Percentiles rank a stretch among this genome's conserved stretches.
phyloP scores from a whole-genome alignment of 495 filamentous ascomycete genomes.

The Penicillium mononematosum region DNA sequence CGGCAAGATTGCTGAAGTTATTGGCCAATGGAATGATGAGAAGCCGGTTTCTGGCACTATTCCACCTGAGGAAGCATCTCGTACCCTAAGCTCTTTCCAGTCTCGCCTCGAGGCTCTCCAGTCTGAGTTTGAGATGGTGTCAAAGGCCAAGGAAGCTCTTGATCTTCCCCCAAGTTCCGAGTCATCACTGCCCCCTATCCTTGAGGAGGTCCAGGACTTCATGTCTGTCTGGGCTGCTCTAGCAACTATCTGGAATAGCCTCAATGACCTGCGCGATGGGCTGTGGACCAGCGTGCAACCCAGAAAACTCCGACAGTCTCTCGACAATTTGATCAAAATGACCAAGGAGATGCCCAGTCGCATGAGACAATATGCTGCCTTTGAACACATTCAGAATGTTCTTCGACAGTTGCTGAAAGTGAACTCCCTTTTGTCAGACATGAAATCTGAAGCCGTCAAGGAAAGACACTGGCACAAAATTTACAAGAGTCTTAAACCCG shows the following conservation, averaged over 20 bases:
- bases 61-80: conserved; percentile 79
- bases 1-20: conserved; percentile 81
- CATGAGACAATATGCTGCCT: conserved; percentile 98
- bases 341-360: conserved; percentile 99
- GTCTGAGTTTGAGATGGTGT: conserved; percentile 88
- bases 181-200: conserved; percentile 70
- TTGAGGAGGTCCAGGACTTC: conserved; percentile 98
- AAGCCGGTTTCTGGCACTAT: conserved; percentile 95
- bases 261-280: conserved; percentile 88
- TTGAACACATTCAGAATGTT: conserved; percentile 92
- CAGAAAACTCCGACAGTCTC: conserved; percentile 79
- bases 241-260: conserved; percentile 92
- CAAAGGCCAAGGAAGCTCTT: conserved; percentile 92
- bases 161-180: conserved; percentile 79
- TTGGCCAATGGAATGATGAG: conserved; percentile 84
- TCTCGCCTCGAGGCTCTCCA: conserved; percentile 74
- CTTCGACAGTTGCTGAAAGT: conserved; percentile 86
- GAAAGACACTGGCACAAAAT: conserved; percentile 98
- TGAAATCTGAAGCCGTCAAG: conserved; percentile 95
- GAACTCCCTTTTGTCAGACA: conserved; percentile 79
- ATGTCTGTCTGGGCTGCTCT: conserved; percentile 96
- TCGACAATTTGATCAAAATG: conserved; percentile 93
- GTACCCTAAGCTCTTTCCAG: conserved; percentile 77
- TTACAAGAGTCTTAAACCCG: conserved; percentile 88
- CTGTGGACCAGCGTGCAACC: conserved; percentile 93